phyloP scores from a whole-genome alignment of 2,329 filamentous ascomycete genomes.

The Penicillium aurantiogriseum region DNA sequence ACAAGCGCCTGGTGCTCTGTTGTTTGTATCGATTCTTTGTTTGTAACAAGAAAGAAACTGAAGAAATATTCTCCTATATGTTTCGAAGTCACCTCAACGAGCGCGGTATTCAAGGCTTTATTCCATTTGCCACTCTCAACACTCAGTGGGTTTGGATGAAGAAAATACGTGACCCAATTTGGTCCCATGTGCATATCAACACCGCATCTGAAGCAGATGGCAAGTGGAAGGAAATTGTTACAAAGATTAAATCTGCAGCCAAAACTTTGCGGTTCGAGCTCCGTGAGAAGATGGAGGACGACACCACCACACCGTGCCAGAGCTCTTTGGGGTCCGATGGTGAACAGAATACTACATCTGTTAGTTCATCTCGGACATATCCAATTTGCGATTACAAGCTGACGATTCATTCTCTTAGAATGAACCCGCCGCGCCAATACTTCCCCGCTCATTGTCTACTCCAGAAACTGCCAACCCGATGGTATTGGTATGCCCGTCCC shows the following conservation, averaged over 20 bases:
- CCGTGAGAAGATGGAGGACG: background rate
- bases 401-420: background rate
- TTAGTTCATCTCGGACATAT: background rate
- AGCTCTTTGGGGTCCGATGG: background rate
- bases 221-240: conserved; percentile 16
- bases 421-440: background rate
- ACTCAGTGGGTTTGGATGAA: conserved; percentile 28
- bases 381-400: background rate
- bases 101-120: conserved; percentile 21
- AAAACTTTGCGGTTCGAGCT: conserved; percentile 2
- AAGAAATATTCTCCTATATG: conserved; percentile 27
- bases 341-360: background rate
- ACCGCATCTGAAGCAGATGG: conserved; percentile 17
- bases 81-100: conserved; percentile 23
- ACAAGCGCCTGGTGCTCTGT: conserved; percentile 24
- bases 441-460: background rate
- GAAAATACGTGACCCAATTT: conserved; percentile 17
- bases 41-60: conserved; percentile 4
- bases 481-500: background rate
- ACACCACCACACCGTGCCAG: background rate
- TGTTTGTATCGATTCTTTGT: conserved; percentile 29
- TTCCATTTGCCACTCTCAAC: conserved; percentile 10
- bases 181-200: conserved; percentile 22
- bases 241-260: conserved; percentile 16
- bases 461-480: background rate